Evolutionary conservation across 192 early-diverging fungal genomes (phyloP).

Genomic region (Dissophora ornata): DNA sequence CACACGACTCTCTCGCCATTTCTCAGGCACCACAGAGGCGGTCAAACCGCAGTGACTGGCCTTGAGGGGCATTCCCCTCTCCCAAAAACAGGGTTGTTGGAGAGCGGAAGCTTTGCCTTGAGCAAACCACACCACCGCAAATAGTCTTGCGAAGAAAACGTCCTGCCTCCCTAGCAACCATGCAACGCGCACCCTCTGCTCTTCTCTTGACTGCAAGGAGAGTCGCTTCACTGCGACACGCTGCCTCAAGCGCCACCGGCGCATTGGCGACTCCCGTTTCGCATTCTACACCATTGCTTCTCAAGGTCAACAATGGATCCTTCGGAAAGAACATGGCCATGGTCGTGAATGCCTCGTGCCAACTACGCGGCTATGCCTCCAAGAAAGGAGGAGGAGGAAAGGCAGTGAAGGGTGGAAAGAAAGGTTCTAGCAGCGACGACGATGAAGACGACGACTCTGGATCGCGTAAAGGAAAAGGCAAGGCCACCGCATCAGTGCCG

Average conservation of each 20-base stretch:
- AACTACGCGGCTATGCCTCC: conserved; percentile 30
- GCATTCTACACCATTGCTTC: not conserved
- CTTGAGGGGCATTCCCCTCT: conserved; percentile 3
- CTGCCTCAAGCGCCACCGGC: not conserved
- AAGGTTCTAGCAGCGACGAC: conserved; percentile 15
- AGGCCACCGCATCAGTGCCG: conserved; percentile 9
- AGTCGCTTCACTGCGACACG: not conserved
- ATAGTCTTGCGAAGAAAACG: too few species aligned
- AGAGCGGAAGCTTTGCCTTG: not conserved
- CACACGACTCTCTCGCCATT: not conserved
- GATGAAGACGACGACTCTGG: conserved; percentile 33
- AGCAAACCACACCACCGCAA: too few species aligned
- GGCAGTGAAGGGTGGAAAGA: conserved; percentile 19
- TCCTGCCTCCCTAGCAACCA: not conserved
- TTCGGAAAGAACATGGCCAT: conserved; percentile 20
- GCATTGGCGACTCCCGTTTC: not conserved
- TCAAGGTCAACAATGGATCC: conserved; percentile 6
- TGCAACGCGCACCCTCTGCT: conserved; percentile 34
- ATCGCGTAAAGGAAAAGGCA: conserved; percentile 35
- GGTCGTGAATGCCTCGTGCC: conserved; percentile 5
- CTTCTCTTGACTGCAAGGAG: conserved; percentile 1
- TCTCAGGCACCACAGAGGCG: too few species aligned
- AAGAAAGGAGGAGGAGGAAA: conserved; percentile 20
- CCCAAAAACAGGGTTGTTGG: not conserved
- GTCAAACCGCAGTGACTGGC: not conserved